phyloP scores from a whole-genome alignment of 164 flowering plant genomes.

The Warburgia ugandensis region DNA sequence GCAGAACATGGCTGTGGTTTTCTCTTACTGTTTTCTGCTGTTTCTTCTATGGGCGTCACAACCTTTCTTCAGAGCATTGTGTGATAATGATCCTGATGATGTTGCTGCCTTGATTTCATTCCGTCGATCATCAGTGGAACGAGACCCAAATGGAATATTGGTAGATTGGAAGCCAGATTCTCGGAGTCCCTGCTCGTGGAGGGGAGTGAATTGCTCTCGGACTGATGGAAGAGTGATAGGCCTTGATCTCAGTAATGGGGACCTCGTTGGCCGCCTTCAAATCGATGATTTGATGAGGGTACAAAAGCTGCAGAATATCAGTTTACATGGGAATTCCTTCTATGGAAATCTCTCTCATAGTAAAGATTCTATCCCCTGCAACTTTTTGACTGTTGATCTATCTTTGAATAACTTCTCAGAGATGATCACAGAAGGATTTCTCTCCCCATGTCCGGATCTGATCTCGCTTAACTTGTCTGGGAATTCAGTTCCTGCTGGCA shows the following conservation, averaged over 20 bases:
- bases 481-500: conserved; percentile 35
- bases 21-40: neutral
- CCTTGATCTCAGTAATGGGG: conserved; percentile 40
- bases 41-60: neutral
- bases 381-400: conserved; percentile 42
- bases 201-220: conserved; percentile 58
- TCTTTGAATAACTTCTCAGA: conserved; percentile 51
- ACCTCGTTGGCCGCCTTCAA: conserved; percentile 39
- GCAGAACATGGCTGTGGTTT: neutral
- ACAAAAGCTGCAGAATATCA: conserved; percentile 27
- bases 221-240: conserved; percentile 27
- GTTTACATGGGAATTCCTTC: conserved; percentile 46
- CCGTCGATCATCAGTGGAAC: conserved; percentile 22
- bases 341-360: conserved; percentile 40
- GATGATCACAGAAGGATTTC: conserved; percentile 21
- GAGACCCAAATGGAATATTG: conserved; percentile 36
- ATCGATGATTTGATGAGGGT: conserved; percentile 35
- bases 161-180: conserved; percentile 39
- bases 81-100: too few relatives aligned
- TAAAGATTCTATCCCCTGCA: conserved; percentile 26
- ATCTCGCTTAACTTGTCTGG: conserved; percentile 43
- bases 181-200: conserved; percentile 48
- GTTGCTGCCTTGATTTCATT: conserved; percentile 27
- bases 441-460: conserved; percentile 32
- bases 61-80: conserved; percentile 3